A percentile compares a stretch with the other conserved stretches of the same genome.
Conservation (phyloP, 2,329 filamentous ascomycete genomes). For the Metarhizium rileyi region DNA sequence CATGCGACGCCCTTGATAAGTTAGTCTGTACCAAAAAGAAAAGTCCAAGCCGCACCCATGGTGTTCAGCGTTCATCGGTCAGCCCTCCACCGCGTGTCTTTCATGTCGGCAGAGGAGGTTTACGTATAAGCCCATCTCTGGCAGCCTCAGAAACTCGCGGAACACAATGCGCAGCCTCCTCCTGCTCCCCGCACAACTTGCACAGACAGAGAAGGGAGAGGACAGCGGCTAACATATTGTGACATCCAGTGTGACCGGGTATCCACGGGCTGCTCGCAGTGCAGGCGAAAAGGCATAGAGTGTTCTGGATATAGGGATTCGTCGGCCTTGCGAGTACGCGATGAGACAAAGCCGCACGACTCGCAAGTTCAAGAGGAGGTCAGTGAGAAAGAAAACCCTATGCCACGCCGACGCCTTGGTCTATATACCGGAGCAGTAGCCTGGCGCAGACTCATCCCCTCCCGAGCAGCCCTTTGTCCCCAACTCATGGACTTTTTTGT, state of each 20-base stretch:
- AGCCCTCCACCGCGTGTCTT: constrained; percentile 18
- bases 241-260: constrained; percentile 15
- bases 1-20: background rate
- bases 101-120: constrained; percentile 16
- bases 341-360: constrained; percentile 16
- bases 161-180: background rate
- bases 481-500: background rate
- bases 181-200: background rate
- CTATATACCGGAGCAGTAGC: background rate
- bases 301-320: constrained; percentile 18
- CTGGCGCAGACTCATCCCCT: background rate
- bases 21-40: background rate
- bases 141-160: background rate
- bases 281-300: constrained; percentile 15
- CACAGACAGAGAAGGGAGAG: background rate
- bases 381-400: background rate
- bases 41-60: constrained; percentile 6
- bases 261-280: constrained; percentile 16
- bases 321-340: constrained; percentile 14
- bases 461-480: too few relatives aligned
- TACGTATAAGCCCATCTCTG: constrained; percentile 12
- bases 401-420: background rate
- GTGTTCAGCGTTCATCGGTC: constrained; percentile 20
- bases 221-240: background rate
- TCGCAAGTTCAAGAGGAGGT: constrained; percentile 8